Evolutionary conservation across 2,329 filamentous ascomycete genomes (phyloP), one percentile per base, ranked within the genome.

Genomic region (Tolypocladium paradoxum): DNA sequence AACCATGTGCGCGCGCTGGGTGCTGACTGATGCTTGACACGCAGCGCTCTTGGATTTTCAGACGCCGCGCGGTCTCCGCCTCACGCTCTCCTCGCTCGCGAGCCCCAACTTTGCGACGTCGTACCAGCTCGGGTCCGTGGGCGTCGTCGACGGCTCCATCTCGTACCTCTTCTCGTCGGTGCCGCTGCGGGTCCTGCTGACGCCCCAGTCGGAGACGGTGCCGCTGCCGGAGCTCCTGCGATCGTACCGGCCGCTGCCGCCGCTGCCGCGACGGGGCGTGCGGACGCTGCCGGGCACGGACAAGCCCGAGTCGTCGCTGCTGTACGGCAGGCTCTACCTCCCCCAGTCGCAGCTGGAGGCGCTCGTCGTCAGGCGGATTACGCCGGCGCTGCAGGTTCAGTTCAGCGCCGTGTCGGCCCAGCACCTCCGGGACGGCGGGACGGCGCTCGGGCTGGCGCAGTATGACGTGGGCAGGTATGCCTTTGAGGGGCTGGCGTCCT

Each of bases 131-230:
- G 90, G 90, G 56, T 95, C 86, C 43, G 81, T 95, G 18, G 93
- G 92, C 55, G 79, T 95, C 36, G 91, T 99, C 50, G 92, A 97
- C 72, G 93, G 93, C 67, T 96, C 90, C n/a, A 81, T 99, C 54
- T 95, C 91, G 16, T 99, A 97, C 71, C 82, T 99, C 52, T 97
- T 95, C 74, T 95, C 90, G 49, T 95, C 90, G 3, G 77, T 93
- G 9, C 84, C 90, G 14, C 78, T 97, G 53, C 73, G 76, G 38
- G 76, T 84, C 50, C 73, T 81, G 73, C 58, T 90, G 76, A 69
- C 76, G 12, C 82, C 78, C 12, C 81, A 83, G 69, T 95, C 89
- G 61, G 83, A 85, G 48, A 74, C 80, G 24, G 85, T 96, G 37
- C 83, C 90, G 16, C 75, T 99, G 11, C 85, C 85, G 34, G 79